Evolutionary conservation across 371 early-diverging fungal genomes (phyloP).

Genomic region (Chytridium lagenaria): DNA sequence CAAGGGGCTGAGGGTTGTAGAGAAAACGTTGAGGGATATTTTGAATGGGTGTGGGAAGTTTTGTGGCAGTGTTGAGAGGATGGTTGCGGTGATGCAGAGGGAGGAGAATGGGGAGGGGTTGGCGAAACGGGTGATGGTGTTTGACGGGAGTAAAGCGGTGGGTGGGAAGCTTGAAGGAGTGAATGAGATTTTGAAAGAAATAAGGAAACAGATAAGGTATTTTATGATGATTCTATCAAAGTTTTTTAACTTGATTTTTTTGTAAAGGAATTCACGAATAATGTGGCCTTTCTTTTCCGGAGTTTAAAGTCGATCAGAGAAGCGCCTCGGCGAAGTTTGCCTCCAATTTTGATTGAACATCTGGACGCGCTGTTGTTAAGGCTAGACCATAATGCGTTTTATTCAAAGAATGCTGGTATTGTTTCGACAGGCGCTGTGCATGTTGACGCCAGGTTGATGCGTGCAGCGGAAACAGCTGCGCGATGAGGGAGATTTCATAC

Average conservation of each 20-base stretch:
- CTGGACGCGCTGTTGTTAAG: constrained; percentile 68
- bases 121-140: neutral
- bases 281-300: constrained; percentile 61
- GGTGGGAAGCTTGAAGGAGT: constrained; percentile 21
- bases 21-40: neutral
- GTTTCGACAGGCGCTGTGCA: no score
- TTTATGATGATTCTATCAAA: no score
- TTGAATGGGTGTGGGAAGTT: neutral
- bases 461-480: no score
- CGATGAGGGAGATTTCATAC: no score
- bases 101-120: constrained; percentile 4
- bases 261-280: constrained; percentile 58
- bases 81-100: neutral
- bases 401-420: constrained; percentile 12
- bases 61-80: constrained; percentile 32
- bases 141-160: constrained; percentile 24
- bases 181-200: constrained; percentile 18
- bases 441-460: no score
- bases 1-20: neutral
- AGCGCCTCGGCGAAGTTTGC: neutral
- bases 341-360: neutral
- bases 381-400: constrained; percentile 65
- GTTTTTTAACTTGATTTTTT: constrained; percentile 27
- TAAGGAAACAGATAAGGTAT: no score
- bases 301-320: constrained; percentile 38